phyloP scores from a whole-genome alignment of 345 rosid species.

The Brassica carinata region DNA sequence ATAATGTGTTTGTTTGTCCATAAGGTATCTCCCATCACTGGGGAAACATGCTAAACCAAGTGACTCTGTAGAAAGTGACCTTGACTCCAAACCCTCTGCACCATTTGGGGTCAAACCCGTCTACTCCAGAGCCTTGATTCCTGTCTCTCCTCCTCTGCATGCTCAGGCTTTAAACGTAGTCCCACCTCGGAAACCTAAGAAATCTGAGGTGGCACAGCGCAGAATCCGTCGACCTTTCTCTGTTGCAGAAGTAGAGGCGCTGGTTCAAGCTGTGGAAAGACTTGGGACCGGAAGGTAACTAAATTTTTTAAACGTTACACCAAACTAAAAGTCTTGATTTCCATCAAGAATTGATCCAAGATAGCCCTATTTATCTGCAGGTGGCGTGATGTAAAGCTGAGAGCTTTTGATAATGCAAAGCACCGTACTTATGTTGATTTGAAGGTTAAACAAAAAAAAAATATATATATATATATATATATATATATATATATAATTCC shows the following conservation, averaged over 20 bases:
- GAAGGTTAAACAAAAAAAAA: constrained; percentile 52
- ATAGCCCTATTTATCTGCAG: constrained; percentile 43
- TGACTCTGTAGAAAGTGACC: constrained; percentile 71
- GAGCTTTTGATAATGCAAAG: constrained; percentile 90
- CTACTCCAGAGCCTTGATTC: constrained; percentile 70
- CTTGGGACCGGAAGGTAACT: constrained; percentile 97
- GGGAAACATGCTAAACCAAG: constrained; percentile 44
- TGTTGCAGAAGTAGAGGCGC: constrained; percentile 92
- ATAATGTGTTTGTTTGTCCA: background rate
- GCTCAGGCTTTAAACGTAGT: constrained; percentile 59
- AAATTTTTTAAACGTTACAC: background rate
- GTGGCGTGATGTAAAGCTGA: constrained; percentile 96
- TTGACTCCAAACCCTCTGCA: constrained; percentile 78
- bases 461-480: too few relatives aligned
- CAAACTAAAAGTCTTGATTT: background rate
- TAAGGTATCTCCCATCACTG: constrained; percentile 27
- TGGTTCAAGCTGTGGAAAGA: constrained; percentile 96
- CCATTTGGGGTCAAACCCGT: constrained; percentile 49
- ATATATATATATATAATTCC: too few relatives aligned
- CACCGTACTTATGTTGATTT: constrained; percentile 96
- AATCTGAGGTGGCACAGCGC: constrained; percentile 79
- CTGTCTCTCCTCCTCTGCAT: constrained; percentile 62
- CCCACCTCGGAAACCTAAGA: constrained; percentile 69
- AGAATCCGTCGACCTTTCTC: constrained; percentile 98
- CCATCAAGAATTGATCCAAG: background rate